Evolutionary conservation across 2,329 filamentous ascomycete species (phyloP).

Genomic region (Claviceps maximensis): DNA sequence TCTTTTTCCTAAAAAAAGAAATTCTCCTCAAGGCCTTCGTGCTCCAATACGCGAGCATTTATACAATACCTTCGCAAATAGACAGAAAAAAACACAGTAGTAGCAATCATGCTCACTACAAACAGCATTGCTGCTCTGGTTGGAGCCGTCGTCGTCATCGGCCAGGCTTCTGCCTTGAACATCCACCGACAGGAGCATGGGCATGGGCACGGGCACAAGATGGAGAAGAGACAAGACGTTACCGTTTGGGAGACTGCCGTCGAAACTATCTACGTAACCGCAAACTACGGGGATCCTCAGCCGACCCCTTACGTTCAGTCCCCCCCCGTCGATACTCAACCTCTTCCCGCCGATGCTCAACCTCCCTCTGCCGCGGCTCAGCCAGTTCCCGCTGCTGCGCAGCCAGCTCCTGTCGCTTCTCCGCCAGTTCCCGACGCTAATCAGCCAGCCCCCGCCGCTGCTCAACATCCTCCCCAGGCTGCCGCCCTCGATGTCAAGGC

Average conservation of each 20-base stretch:
- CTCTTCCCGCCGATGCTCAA: conserved; percentile 20
- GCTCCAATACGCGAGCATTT: neutral
- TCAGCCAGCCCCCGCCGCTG: neutral
- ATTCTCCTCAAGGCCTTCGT: too few relatives aligned
- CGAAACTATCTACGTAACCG: conserved; percentile 25
- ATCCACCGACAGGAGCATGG: conserved; percentile 23
- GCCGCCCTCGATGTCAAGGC: conserved; percentile 1
- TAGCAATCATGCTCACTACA: conserved; percentile 27
- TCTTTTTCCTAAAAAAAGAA: neutral
- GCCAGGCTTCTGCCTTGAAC: conserved; percentile 29
- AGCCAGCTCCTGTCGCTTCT: neutral
- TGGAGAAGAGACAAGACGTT: conserved; percentile 21
- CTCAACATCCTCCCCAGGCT: too few relatives aligned
- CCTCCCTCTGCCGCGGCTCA: conserved; percentile 16
- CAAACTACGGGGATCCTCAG: conserved; percentile 8
- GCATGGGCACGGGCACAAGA: conserved; percentile 16
- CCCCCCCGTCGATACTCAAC: neutral
- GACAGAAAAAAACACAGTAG: neutral
- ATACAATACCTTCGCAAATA: neutral
- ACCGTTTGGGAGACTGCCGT: conserved; percentile 28
- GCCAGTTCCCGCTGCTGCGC: too few relatives aligned
- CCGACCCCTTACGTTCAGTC: neutral
- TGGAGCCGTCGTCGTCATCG: conserved; percentile 29
- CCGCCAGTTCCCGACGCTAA: too few relatives aligned
- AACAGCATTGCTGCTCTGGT: conserved; percentile 29